Conservation (phyloP, 495 filamentous ascomycete species). For the Cetradonia linearis region DNA sequence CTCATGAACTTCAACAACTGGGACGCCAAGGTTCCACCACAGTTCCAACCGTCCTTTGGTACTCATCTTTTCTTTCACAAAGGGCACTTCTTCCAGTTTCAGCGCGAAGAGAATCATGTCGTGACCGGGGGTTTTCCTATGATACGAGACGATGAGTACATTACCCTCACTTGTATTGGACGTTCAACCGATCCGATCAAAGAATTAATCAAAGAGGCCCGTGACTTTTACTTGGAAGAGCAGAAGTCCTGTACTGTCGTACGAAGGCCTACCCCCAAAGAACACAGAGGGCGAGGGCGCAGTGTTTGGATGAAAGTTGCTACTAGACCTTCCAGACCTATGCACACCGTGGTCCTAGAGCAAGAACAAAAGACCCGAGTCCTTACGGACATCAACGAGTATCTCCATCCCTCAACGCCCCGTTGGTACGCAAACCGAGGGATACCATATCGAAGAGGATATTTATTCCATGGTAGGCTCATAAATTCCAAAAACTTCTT, state of each 20-base stretch:
- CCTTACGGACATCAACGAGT: slow-evolving; percentile 77
- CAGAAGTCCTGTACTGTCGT: slow-evolving; percentile 25
- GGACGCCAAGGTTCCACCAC: slow-evolving; percentile 36
- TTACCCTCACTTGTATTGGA: slow-evolving; percentile 39
- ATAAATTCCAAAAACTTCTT: no score
- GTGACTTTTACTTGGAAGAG: slow-evolving; percentile 36
- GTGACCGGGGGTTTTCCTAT: slow-evolving; percentile 22
- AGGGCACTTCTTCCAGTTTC: slow-evolving; percentile 33
- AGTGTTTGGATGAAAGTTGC: slow-evolving; percentile 54
- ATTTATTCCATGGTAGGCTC: slow-evolving; percentile 58
- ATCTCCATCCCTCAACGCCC: slow-evolving; percentile 61
- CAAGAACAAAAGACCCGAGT: slow-evolving; percentile 59
- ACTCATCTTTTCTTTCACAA: slow-evolving; percentile 34
- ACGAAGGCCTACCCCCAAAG: slow-evolving; percentile 24
- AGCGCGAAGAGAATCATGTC: slow-evolving; percentile 27
- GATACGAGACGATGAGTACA: slow-evolving; percentile 34
- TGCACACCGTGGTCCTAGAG: slow-evolving; percentile 79
- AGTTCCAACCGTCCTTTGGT: slow-evolving; percentile 42
- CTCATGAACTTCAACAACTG: slow-evolving; percentile 35
- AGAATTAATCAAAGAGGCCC: slow-evolving; percentile 46
- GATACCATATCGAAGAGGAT: slow-evolving; percentile 52
- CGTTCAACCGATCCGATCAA: slow-evolving; percentile 52
- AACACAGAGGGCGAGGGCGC: slow-evolving; percentile 20
- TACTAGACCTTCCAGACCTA: slow-evolving; percentile 59
- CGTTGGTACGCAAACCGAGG: slow-evolving; percentile 46